A percentile compares a stretch with the other conserved stretches of the same genome.
Evolutionary conservation across 2,329 filamentous ascomycete genomes (phyloP).

Genomic region (Alternaria conjuncta): DNA sequence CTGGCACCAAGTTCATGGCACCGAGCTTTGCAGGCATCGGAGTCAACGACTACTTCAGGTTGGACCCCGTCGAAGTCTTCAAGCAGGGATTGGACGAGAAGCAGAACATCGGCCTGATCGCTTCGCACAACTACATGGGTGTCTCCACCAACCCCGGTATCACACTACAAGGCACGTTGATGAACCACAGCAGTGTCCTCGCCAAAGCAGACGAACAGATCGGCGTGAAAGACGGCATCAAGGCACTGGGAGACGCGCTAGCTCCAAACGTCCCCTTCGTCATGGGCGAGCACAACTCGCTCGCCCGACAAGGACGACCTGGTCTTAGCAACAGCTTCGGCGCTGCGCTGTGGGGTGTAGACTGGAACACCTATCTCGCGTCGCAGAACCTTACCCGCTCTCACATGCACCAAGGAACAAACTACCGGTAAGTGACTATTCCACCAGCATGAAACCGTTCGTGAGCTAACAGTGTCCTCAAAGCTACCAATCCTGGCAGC

Average conservation of each 20-base stretch:
- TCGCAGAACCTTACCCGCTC: conserved; percentile 62
- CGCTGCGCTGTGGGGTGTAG: conserved; percentile 69
- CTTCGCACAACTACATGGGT: conserved; percentile 68
- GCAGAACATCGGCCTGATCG: conserved; percentile 57
- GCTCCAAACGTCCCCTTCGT: conserved; percentile 57
- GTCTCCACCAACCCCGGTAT: conserved; percentile 64
- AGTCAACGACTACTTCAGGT: background rate
- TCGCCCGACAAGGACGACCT: conserved; percentile 66
- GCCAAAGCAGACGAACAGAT: background rate
- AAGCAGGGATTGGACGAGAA: conserved; percentile 29
- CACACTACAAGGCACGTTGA: conserved; percentile 67
- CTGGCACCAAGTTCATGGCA: conserved; percentile 1
- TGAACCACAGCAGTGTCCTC: conserved; percentile 66
- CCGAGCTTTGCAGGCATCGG: conserved; percentile 8
- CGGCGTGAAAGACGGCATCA: conserved; percentile 57
- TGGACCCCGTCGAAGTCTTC: background rate
- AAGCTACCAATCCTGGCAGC: conserved; percentile 60
- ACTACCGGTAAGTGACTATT: conserved; percentile 61
- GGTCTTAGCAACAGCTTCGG: conserved; percentile 71
- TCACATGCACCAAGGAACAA: conserved; percentile 69
- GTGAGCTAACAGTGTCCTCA: background rate
- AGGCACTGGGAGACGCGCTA: conserved; percentile 50
- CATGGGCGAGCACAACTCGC: conserved; percentile 67
- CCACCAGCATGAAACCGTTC: background rate
- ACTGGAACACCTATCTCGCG: conserved; percentile 67